phyloP scores from a whole-genome alignment of 768 basidiomycete species.

The Rhodotorula paludigena region DNA sequence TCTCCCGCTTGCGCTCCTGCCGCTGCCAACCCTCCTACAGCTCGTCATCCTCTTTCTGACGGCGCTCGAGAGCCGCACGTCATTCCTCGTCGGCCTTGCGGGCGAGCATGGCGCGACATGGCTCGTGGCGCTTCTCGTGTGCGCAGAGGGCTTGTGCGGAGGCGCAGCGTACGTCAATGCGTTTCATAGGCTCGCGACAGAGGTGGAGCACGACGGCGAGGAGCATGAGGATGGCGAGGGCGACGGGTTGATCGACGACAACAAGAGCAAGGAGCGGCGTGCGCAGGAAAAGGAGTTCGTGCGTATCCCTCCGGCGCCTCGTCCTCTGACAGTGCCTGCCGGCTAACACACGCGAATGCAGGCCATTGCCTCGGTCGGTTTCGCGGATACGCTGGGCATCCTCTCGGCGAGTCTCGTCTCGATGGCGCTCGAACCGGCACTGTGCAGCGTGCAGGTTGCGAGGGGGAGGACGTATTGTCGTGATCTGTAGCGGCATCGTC shows the following conservation, averaged over 20 bases:
- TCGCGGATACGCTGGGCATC: slow-evolving; percentile 61
- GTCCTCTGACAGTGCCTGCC: too few species aligned
- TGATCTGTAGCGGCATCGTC: slow-evolving; percentile 58
- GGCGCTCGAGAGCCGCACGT: slow-evolving; percentile 7
- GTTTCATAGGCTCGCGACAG: slow-evolving; percentile 73
- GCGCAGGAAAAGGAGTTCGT: slow-evolving; percentile 57
- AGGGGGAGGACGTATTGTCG: slow-evolving; percentile 68
- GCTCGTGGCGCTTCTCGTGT: slow-evolving; percentile 69
- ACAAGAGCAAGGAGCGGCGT: slow-evolving; percentile 53
- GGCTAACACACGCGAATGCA: slow-evolving; percentile 40
- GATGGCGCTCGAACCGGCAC: slow-evolving; percentile 50
- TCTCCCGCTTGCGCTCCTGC: slow-evolving; percentile 62
- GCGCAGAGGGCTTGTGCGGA: slow-evolving; percentile 85
- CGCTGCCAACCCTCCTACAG: slow-evolving; percentile 58
- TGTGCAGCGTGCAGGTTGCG: slow-evolving; percentile 54
- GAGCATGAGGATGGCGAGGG: slow-evolving; percentile 48
- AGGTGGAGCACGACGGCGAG: slow-evolving; percentile 49
- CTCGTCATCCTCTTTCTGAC: slow-evolving; percentile 25
- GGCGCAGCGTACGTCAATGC: slow-evolving; percentile 88
- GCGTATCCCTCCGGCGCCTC: not conserved
- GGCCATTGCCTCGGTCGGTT: slow-evolving; percentile 76
- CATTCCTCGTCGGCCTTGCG: slow-evolving; percentile 5
- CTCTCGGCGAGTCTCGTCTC: slow-evolving; percentile 7
- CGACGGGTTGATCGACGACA: slow-evolving; percentile 40
- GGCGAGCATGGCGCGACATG: slow-evolving; percentile 48